Base-by-base conservation (phyloP, 129 eudicot genomes). In the Lactuca saligna region DNA sequence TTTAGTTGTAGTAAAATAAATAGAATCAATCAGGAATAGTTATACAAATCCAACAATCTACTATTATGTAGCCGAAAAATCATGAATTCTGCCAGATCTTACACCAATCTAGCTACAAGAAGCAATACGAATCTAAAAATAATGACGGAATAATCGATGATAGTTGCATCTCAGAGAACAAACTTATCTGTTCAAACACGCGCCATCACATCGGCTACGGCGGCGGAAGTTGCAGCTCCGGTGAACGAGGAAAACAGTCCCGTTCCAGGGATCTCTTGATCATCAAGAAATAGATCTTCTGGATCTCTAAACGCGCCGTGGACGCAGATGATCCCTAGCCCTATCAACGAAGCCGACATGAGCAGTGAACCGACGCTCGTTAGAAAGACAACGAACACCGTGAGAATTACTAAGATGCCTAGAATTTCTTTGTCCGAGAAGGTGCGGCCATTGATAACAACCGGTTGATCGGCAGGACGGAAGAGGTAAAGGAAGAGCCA, bases 271-370 rank as follows among this genome's bases (percentile, higher is more conserved):
- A 15, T 33, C 32, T 87, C 97, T 54, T 85, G 95, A n/a, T 77
- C 88, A 46, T 91, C 97, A 17, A 91, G 80, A 37, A 87, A 91
- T 71, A 91, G 70, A 79, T 87, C 97, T 65, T 85, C 96, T 1
- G 97, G 93, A 78, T 74, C 90, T 69, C 97, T 79, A 70, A 91
- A 83, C 15, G 97, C 96, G 4, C 97, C 96, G 38, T 91, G 97
- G 50, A 78, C 84, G 13, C 86, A 79, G 34, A 91, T 79, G 9
- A 91, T 77, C 12, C 79, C 93, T 0, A 73, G 8, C 34, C 90
- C 97, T n/a, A 88, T 65, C 73, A 91, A 56, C 4, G 77, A 50
- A 0, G 97, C 81, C 16, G 90, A 88, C 80, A 88, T 91, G 61
- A 91, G 79, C 51, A 85, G 56, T 0, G 97, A 91, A 46, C 90